phyloP scores from a whole-genome alignment of 495 filamentous ascomycete species.

The Chaetomium cochliodes region DNA sequence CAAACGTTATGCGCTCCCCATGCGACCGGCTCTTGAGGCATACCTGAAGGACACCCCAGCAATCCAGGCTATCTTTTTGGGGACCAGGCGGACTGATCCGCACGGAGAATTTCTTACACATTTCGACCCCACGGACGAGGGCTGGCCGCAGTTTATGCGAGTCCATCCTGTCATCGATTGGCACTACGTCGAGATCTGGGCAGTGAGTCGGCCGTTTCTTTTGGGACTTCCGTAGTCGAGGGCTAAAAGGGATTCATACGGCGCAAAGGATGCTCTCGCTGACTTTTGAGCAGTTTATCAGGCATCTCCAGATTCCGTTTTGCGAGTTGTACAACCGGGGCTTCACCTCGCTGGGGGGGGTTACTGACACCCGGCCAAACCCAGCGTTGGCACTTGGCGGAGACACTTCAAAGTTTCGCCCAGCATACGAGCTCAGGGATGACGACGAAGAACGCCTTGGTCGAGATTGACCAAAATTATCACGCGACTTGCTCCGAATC shows the following conservation, averaged over 20 bases:
- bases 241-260: background rate
- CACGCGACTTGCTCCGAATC: background rate
- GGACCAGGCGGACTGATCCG: conserved; percentile 87
- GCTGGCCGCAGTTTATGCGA: conserved; percentile 91
- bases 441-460: conserved; percentile 86
- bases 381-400: conserved; percentile 60
- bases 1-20: conserved; percentile 72
- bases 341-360: conserved; percentile 73
- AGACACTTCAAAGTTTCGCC: conserved; percentile 56
- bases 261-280: background rate
- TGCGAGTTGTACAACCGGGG: conserved; percentile 78
- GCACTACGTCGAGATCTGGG: conserved; percentile 96
- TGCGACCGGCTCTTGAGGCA: conserved; percentile 71
- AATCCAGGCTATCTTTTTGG: conserved; percentile 86
- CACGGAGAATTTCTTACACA: conserved; percentile 73
- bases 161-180: conserved; percentile 95
- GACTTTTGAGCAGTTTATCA: conserved; percentile 63
- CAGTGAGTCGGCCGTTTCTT: conserved; percentile 49
- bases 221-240: background rate
- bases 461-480: conserved; percentile 50
- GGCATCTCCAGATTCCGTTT: conserved; percentile 72
- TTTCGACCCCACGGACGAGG: conserved; percentile 83
- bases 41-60: conserved; percentile 64
- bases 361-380: conserved; percentile 87
- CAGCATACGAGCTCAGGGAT: conserved; percentile 82